A percentile compares a stretch with the other conserved stretches of the same genome.
These are phyloP conservation scores for Pistacia atlantica DNA, from an alignment of 345 rosid species.

Conservation along the genomic window DNA sequence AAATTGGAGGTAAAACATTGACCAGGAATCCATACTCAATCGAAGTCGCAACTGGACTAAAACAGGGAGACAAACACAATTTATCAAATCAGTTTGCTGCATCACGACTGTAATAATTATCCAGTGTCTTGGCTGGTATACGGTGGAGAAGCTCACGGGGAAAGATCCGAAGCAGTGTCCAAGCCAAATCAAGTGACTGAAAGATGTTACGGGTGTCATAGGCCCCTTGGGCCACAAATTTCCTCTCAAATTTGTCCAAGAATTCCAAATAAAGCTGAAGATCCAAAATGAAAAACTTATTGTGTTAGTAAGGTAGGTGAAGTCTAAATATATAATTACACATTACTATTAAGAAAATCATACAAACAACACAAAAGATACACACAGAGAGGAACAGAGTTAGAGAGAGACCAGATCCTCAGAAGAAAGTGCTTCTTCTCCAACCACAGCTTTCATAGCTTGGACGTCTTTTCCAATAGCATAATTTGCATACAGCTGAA, in stretches of 20 bases:
- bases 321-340: not conserved
- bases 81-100: constrained; percentile 18
- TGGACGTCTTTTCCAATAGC: constrained; percentile 99
- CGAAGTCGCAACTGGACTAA: not conserved
- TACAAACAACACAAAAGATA: not conserved
- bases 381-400: not conserved
- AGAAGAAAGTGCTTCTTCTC: constrained; percentile 98
- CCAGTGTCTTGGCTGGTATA: constrained; percentile 95
- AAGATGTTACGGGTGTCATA: constrained; percentile 91
- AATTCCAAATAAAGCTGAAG: constrained; percentile 85
- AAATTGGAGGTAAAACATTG: not conserved
- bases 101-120: constrained; percentile 82
- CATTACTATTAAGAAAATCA: not conserved
- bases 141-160: constrained; percentile 99
- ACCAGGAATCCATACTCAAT: not conserved
- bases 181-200: constrained; percentile 94
- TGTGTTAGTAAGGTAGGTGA: constrained; percentile 16
- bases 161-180: constrained; percentile 95
- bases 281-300: constrained; percentile 22
- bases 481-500: constrained; percentile 90
- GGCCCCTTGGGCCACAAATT: constrained; percentile 90
- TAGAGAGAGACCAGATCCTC: constrained; percentile 78
- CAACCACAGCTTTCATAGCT: constrained; percentile 99
- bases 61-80: not conserved
- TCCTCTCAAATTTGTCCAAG: constrained; percentile 93